Percentiles rank a stretch among this genome's conserved stretches.
Evolutionary conservation across 2,329 filamentous ascomycete species (phyloP).

Genomic region (Cladosporium sp.): DNA sequence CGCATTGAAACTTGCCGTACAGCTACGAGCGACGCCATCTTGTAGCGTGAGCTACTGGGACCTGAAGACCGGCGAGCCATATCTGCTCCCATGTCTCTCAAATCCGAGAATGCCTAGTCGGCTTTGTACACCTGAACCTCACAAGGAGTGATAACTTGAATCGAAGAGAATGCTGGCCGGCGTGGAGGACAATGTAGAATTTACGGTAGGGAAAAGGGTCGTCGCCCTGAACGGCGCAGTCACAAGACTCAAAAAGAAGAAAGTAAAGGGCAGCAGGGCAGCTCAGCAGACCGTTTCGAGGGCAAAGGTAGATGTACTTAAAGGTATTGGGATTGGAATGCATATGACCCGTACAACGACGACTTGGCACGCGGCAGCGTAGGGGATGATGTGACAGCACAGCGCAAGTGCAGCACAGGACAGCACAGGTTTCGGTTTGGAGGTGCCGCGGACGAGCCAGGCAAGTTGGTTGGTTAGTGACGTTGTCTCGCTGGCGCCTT

Average conservation of each 20-base stretch:
- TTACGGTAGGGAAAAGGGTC: neutral
- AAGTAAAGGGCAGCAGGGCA: constrained; percentile 9
- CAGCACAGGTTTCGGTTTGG: constrained; percentile 12
- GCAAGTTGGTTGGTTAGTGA: constrained; percentile 8
- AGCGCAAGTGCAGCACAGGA: neutral
- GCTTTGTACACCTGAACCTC: neutral
- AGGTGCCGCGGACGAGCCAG: constrained; percentile 8
- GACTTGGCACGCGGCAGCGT: neutral
- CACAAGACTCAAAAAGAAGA: constrained; percentile 2
- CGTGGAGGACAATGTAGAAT: neutral
- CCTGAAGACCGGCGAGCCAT: constrained; percentile 12
- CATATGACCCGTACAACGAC: neutral
- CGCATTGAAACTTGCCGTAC: neutral
- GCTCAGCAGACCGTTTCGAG: constrained; percentile 2
- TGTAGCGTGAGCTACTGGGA: neutral
- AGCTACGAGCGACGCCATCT: constrained; percentile 16
- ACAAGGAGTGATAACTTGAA: neutral
- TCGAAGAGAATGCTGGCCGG: neutral
- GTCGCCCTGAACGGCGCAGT: neutral
- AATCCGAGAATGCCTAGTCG: neutral
- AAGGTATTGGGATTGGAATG: constrained; percentile 8
- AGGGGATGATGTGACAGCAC: constrained; percentile 3
- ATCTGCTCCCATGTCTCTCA: constrained; percentile 5
- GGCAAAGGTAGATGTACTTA: constrained; percentile 7
- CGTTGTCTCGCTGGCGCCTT: constrained; percentile 6